These are phyloP conservation scores for Colletotrichum sp. DNA, from an alignment of 2,329 filamentous ascomycete genomes.

Conservation along the genomic window DNA sequence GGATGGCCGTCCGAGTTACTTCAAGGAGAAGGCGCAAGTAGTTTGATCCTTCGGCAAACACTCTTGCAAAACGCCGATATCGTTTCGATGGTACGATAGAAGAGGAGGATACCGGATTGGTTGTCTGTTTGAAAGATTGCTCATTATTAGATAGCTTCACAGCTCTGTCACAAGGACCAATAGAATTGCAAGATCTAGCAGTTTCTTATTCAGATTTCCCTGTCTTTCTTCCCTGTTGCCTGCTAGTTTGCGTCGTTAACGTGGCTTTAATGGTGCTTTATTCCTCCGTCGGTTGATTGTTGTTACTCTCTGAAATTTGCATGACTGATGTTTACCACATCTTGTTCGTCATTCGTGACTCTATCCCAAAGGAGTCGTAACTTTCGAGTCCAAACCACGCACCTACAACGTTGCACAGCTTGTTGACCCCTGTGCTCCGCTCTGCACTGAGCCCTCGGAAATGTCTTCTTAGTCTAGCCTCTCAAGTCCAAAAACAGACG, in stretches of 20 bases:
- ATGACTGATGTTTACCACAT: background rate
- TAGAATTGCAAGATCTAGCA: background rate
- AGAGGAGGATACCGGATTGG: background rate
- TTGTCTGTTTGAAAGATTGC: background rate
- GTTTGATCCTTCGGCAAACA: background rate
- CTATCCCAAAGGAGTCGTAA: background rate
- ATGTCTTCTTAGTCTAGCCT: background rate
- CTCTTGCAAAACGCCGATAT: background rate
- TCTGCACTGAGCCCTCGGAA: slow-evolving; percentile 31
- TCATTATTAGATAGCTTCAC: background rate
- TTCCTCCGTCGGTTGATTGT: fast-evolving
- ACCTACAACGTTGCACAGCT: background rate
- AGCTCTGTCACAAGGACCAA: background rate
- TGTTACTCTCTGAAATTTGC: background rate
- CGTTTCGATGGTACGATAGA: background rate
- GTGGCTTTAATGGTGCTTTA: background rate
- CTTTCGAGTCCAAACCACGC: background rate
- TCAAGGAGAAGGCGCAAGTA: background rate
- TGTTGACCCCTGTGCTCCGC: background rate
- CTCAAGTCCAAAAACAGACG: background rate
- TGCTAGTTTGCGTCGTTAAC: background rate
- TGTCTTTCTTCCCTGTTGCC: background rate
- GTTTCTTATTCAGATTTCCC: background rate
- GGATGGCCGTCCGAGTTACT: background rate
- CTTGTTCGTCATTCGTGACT: background rate